Evolutionary conservation across 148 eudicot species (phyloP).

Genomic region (Heliamphora exappendiculata): DNA sequence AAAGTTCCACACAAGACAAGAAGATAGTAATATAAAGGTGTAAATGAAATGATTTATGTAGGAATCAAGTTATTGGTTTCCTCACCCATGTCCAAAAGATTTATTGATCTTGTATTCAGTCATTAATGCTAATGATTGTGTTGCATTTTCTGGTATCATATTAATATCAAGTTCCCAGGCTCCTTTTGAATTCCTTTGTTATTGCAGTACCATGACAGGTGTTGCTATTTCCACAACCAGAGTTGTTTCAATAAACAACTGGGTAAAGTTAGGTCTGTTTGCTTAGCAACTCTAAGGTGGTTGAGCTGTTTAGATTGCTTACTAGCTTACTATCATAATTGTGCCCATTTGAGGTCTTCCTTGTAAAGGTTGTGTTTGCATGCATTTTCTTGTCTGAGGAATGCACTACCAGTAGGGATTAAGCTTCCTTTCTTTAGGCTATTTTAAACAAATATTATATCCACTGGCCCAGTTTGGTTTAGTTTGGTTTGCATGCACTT

Average conservation of each 20-base stretch:
- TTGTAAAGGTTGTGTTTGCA: neutral
- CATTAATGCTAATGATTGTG: neutral
- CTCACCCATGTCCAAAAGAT: too few relatives aligned
- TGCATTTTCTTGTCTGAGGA: neutral
- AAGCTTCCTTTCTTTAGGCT: neutral
- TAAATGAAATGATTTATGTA: too few relatives aligned
- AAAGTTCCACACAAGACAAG: too few relatives aligned
- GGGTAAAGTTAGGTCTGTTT: neutral
- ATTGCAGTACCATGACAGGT: neutral
- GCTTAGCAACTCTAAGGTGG: neutral
- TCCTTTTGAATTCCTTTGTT: neutral
- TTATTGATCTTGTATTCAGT: too few relatives aligned
- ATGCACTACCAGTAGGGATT: neutral
- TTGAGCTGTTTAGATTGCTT: neutral
- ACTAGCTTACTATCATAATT: neutral
- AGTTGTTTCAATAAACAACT: neutral
- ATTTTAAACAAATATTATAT: neutral
- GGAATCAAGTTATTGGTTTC: too few relatives aligned
- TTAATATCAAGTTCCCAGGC: neutral
- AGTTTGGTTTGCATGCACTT: conserved; percentile 1
- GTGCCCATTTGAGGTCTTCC: neutral
- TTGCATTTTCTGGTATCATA: neutral
- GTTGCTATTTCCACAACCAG: neutral
- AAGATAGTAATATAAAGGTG: too few relatives aligned
- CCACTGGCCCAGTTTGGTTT: neutral